phyloP scores from a whole-genome alignment of 805 yeast species.

The Lipomyces orientalis region DNA sequence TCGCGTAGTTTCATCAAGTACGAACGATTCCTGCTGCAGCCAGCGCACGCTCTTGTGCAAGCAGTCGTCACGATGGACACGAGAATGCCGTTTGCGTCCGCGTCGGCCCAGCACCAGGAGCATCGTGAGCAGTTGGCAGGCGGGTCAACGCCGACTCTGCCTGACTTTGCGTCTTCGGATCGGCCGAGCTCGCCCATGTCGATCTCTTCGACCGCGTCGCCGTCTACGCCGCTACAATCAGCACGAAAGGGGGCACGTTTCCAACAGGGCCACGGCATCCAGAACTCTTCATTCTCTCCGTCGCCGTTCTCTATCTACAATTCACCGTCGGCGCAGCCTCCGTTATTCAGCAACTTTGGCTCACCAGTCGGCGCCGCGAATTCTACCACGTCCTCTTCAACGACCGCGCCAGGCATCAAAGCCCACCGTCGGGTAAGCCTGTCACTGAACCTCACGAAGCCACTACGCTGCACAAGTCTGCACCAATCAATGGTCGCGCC shows the following conservation, averaged over 20 bases:
- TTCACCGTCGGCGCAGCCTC: not conserved
- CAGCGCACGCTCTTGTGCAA: not conserved
- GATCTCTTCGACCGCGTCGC: not conserved
- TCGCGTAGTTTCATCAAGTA: not conserved
- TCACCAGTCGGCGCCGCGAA: not conserved
- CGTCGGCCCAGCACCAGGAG: not conserved
- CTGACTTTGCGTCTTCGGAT: not conserved
- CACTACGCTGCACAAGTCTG: conserved; percentile 18
- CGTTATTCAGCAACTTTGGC: not conserved
- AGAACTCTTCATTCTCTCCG: conserved; percentile 1
- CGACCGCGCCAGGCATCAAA: not conserved
- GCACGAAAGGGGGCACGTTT: not conserved
- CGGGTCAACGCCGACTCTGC: not conserved
- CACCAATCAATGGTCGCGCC: conserved; percentile 18
- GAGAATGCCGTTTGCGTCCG: not conserved
- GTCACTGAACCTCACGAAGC: conserved; percentile 14
- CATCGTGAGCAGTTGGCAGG: not conserved
- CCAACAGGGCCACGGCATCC: not conserved
- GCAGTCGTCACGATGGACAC: not conserved
- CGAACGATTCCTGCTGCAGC: not conserved
- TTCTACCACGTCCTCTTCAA: not conserved
- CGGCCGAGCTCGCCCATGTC: conserved; percentile 5
- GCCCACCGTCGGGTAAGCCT: conserved; percentile 7
- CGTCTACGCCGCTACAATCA: conserved; percentile 5
- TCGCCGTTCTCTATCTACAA: conserved; percentile 2